Base-by-base conservation (phyloP, 371 early-diverging fungal species). In the Rhizopus microsporus region DNA sequence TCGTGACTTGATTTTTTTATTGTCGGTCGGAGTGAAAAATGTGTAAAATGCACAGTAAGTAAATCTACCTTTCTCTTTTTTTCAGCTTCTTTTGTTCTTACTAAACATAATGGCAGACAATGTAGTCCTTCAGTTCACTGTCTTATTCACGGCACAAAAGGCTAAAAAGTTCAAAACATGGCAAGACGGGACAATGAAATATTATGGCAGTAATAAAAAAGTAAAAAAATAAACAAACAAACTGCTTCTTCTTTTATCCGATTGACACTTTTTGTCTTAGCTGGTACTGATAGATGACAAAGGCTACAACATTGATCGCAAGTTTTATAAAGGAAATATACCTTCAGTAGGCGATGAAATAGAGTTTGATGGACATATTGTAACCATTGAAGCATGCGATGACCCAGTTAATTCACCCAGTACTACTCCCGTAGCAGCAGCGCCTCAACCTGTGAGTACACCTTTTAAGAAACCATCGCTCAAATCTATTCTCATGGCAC, bases 151-250 rank as follows among this genome's bases (percentile, higher is more conserved):
- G 13, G 72, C 75, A 7, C 86, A 86, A 59, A 84, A 84, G 54
- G 59, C 53, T 5, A 86, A 84, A 59, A 86, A 86, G 51, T 68
- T 68, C 53, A 86, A 86, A 59, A 84, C 82, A 10, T 86, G 85
- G 85, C 84, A 83, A 54, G 86, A 86, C 62, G 86, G 80, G 5
- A 65, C 68, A 17, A 65, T 80, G 65, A 77, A 73, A 37, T 80
- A 71, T 34, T 72, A 73, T 33, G 65, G 65, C 33, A 68, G 59
- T 13, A 80, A 77, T 46, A 75, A 56, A 57, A 80, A 75, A 68
- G 80, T 80, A 62, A 38, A 31, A 13, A 4, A 40, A 13, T 23
- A 23, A 49, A 31, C 45, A 35, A 16, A n/a, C 17, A 34, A 39
- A 32, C 9, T 7, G 5, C 9, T 2, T 51, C 1, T 44, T 10